Evolutionary conservation across 345 rosid genomes (phyloP), one percentile per base, ranked within the genome.

Genomic region (Pelargonium nanum): DNA sequence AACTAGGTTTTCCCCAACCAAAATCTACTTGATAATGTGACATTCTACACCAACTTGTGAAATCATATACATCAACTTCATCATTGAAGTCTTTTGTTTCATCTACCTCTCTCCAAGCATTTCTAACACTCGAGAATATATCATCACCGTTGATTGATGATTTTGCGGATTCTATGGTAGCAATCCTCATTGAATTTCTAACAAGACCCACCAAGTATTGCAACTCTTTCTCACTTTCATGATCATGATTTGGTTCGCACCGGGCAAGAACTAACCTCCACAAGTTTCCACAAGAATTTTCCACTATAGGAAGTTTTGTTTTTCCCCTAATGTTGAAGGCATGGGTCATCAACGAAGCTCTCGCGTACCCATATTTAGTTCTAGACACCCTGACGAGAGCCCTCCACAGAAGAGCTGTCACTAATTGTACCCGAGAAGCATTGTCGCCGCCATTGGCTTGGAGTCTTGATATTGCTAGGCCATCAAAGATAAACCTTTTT

Each of bases 341-440:
- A 26, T 61, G 51, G 55, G 24, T 23, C 8, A 26, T 34, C 12
- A 34, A 4, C 1, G 45, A 34, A 1, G 45, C 4, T 28, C 7
- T 28, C 4, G 7, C 16, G 2, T 15, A 9, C 7, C 19, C 45
- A 5, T 23, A 19, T 52, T 58, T 62, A 7, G 32, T 7, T 28
- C 32, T 26, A 26, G 17, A 24, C 26, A 71, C 23, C 4, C 53
- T 53, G 16, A 55, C 66, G 51, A 60, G 19, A 19, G 63, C 34
- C 16, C 53, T 68, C 60, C 68, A 51, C 24, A 72, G 52, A 19
- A 72, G 61, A 15, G 74, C 65, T 17, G 59, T 53, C 15, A 72
- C 64, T 0, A 17, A 68, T 45, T 72, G 77, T 0, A 63, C 53
- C 0, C 65, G 64, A 3, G 70, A 62, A 2, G 69, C 51, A 22